phyloP scores from a whole-genome alignment of 1,284 basidiomycete species.

The Malassezia arunalokei region DNA sequence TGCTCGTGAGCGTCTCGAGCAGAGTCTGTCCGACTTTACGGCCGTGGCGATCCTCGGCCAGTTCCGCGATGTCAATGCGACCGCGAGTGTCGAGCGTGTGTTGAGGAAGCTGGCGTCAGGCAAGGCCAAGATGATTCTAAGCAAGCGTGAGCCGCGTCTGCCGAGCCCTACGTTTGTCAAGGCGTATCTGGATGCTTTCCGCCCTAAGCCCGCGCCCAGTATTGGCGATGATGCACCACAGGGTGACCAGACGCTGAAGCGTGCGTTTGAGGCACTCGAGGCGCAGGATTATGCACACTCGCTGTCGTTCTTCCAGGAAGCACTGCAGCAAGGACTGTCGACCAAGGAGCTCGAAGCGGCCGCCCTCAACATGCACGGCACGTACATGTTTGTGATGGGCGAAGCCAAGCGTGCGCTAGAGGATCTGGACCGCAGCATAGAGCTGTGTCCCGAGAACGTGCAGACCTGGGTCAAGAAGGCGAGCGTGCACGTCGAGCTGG shows the following conservation, averaged over 20 bases:
- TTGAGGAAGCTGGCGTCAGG: slow-evolving; percentile 68
- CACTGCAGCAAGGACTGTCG: slow-evolving; percentile 75
- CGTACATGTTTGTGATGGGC: slow-evolving; percentile 68
- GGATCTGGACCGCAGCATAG: slow-evolving; percentile 69
- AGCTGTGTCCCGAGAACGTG: slow-evolving; percentile 63
- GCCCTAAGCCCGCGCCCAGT: slow-evolving; percentile 59
- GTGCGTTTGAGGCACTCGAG: slow-evolving; percentile 69
- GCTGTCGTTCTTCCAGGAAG: slow-evolving; percentile 67
- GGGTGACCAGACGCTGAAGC: slow-evolving; percentile 72
- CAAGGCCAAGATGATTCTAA: slow-evolving; percentile 62
- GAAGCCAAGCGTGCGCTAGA: slow-evolving; percentile 72
- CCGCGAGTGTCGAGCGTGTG: slow-evolving; percentile 76
- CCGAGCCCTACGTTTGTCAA: slow-evolving; percentile 87
- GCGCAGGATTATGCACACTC: slow-evolving; percentile 80
- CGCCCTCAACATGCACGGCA: slow-evolving; percentile 84
- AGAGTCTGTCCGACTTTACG: slow-evolving; percentile 61
- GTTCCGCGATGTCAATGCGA: slow-evolving; percentile 70
- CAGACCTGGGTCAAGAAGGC: slow-evolving; percentile 96
- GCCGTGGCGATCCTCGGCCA: slow-evolving; percentile 86
- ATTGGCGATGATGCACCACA: slow-evolving; percentile 64
- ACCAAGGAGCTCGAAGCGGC: slow-evolving; percentile 62
- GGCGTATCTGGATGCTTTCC: slow-evolving; percentile 94
- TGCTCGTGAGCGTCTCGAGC: slow-evolving; percentile 26
- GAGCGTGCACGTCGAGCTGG: slow-evolving; percentile 89
- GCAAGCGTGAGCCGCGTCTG: slow-evolving; percentile 66